phyloP scores from a whole-genome alignment of 2,329 filamentous ascomycete species.

The Cercospora citrullina region DNA sequence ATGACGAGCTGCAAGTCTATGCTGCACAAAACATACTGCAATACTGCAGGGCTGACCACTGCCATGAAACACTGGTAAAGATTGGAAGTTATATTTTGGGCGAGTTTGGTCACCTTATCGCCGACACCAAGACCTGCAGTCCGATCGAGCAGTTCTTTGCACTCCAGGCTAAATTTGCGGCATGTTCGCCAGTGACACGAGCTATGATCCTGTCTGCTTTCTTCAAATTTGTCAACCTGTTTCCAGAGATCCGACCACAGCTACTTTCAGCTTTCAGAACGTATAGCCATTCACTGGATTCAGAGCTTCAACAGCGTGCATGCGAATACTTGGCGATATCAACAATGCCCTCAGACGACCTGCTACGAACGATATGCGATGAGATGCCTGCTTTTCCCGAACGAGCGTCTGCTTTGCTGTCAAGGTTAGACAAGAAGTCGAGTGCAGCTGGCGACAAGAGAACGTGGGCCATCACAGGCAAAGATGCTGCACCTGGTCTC shows the following conservation, averaged over 20 bases:
- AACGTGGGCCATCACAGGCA: slow-evolving; percentile 97
- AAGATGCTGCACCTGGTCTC: slow-evolving; percentile 66
- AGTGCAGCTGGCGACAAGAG: slow-evolving; percentile 84
- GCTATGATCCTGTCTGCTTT: slow-evolving; percentile 95
- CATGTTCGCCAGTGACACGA: slow-evolving; percentile 82
- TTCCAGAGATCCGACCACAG: slow-evolving; percentile 97
- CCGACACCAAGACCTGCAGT: slow-evolving; percentile 86
- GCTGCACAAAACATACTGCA: slow-evolving; percentile 90
- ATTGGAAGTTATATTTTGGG: slow-evolving; percentile 95
- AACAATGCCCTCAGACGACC: slow-evolving; percentile 81
- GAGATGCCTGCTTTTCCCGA: slow-evolving; percentile 99
- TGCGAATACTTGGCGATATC: slow-evolving; percentile 92
- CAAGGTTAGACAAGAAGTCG: slow-evolving; percentile 90
- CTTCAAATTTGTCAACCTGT: slow-evolving; percentile 96
- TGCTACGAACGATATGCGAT: slow-evolving; percentile 90
- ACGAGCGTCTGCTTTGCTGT: slow-evolving; percentile 85
- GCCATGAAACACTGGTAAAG: slow-evolving; percentile 95
- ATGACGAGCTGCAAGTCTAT: slow-evolving; percentile 96
- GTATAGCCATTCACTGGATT: slow-evolving; percentile 92
- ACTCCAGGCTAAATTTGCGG: slow-evolving; percentile 83
- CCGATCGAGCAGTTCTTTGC: slow-evolving; percentile 97
- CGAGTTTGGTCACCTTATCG: slow-evolving; percentile 95
- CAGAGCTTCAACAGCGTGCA: slow-evolving; percentile 91
- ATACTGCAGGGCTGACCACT: slow-evolving; percentile 89
- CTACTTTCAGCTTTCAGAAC: slow-evolving; percentile 84